Evolutionary conservation across 331 rosid species (phyloP).

Genomic region (Pyrus hybrid): DNA sequence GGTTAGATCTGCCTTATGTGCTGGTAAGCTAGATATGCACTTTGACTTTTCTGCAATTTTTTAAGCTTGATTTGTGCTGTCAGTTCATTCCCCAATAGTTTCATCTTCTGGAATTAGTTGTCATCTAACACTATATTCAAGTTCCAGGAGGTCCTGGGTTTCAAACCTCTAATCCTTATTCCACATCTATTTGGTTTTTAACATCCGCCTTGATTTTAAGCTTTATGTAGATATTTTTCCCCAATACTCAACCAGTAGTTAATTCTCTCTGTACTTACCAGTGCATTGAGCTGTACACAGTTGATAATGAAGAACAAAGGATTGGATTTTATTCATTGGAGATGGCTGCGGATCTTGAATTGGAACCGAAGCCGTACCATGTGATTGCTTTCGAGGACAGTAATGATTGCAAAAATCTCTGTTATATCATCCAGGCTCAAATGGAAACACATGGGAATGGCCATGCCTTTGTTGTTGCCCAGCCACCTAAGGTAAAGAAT

Average conservation of each 20-base stretch:
- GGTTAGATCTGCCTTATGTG: conserved; percentile 80
- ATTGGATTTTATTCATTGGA: conserved; percentile 88
- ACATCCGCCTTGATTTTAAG: neutral
- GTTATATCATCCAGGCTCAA: conserved; percentile 86
- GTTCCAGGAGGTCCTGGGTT: neutral
- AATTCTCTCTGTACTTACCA: conserved; percentile 25
- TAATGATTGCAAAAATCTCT: conserved; percentile 75
- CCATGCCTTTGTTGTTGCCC: conserved; percentile 75
- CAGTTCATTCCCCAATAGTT: neutral
- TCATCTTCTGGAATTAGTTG: neutral
- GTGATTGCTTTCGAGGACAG: conserved; percentile 83
- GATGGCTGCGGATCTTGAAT: conserved; percentile 93
- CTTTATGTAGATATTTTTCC: neutral
- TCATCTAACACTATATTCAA: neutral
- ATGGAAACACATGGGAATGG: conserved; percentile 83
- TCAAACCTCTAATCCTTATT: neutral
- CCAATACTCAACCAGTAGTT: conserved; percentile 7
- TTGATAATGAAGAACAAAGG: conserved; percentile 57
- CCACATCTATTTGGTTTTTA: neutral
- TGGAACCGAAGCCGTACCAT: conserved; percentile 89
- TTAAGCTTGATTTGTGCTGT: neutral
- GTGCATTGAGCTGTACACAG: conserved; percentile 86
- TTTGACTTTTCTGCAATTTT: conserved; percentile 6
- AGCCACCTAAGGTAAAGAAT: conserved; percentile 62
- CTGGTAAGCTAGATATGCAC: conserved; percentile 43